Evolutionary conservation across 176 grass and related monocot species (phyloP).

Genomic region (Musa itinerans): DNA sequence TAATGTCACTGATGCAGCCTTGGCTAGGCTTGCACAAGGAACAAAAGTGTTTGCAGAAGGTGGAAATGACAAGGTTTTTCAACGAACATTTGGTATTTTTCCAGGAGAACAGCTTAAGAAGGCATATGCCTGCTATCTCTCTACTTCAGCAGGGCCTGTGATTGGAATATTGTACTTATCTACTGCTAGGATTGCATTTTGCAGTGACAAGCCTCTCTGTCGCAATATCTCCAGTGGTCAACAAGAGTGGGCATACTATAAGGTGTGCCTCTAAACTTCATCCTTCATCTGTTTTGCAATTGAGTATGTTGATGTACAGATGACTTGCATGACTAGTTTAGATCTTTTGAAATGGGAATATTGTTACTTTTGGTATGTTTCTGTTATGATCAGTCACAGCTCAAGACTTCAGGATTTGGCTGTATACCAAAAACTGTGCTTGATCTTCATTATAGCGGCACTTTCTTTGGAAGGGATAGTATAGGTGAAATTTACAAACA

Average conservation of each 20-base stretch:
- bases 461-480: too few relatives aligned
- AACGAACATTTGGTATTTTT: slow-evolving; percentile 56
- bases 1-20: slow-evolving; percentile 37
- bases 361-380: too few relatives aligned
- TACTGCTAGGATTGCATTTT: slow-evolving; percentile 65
- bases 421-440: too few relatives aligned
- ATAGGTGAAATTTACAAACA: too few relatives aligned
- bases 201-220: slow-evolving; percentile 64
- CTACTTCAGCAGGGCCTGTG: slow-evolving; percentile 75
- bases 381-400: too few relatives aligned
- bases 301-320: too few relatives aligned
- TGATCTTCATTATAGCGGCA: too few relatives aligned
- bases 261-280: slow-evolving; percentile 21
- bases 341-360: too few relatives aligned
- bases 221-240: slow-evolving; percentile 28
- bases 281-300: neutral
- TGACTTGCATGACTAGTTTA: too few relatives aligned
- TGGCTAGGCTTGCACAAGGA: slow-evolving; percentile 66
- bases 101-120: slow-evolving; percentile 69
- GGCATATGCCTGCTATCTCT: slow-evolving; percentile 84
- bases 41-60: slow-evolving; percentile 89
- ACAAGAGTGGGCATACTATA: slow-evolving; percentile 53
- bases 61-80: slow-evolving; percentile 62
- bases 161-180: slow-evolving; percentile 88
- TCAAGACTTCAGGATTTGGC: too few relatives aligned